Conservation (phyloP, 345 rosid species). For the Syzygium oleosum region DNA sequence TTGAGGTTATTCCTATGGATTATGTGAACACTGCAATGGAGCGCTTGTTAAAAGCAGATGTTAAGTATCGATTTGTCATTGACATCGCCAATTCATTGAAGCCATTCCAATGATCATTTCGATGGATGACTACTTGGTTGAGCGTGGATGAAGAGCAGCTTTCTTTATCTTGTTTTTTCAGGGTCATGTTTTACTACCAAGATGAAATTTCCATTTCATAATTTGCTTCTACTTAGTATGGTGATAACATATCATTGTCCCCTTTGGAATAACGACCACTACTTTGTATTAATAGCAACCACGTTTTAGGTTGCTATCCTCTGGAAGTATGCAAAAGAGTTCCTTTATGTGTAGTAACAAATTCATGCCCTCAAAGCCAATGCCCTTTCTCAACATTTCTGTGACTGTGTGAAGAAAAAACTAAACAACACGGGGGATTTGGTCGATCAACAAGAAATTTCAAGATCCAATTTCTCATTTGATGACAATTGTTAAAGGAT, state of each 20-base stretch:
- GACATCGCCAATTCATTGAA: conserved; percentile 12
- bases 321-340: not conserved
- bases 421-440: not conserved
- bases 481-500: not conserved
- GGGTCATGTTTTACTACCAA: not conserved
- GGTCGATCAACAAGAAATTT: not conserved
- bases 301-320: too few relatives aligned
- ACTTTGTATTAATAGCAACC: too few relatives aligned
- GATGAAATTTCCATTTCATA: not conserved
- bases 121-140: not conserved
- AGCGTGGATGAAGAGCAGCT: not conserved
- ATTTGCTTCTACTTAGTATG: not conserved
- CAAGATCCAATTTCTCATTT: not conserved
- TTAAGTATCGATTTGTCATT: conserved; percentile 16
- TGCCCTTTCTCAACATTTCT: not conserved
- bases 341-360: not conserved
- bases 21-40: conserved; percentile 13
- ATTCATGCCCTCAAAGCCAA: not conserved
- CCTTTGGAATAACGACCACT: not conserved
- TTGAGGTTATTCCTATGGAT: conserved; percentile 17
- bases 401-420: not conserved
- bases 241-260: not conserved
- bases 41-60: conserved; percentile 5
- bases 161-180: not conserved
- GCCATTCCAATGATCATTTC: not conserved